Percentiles rank a stretch among this genome's conserved stretches.
Evolutionary conservation across 768 basidiomycete genomes (phyloP).

Genomic region (Trametes villosa): DNA sequence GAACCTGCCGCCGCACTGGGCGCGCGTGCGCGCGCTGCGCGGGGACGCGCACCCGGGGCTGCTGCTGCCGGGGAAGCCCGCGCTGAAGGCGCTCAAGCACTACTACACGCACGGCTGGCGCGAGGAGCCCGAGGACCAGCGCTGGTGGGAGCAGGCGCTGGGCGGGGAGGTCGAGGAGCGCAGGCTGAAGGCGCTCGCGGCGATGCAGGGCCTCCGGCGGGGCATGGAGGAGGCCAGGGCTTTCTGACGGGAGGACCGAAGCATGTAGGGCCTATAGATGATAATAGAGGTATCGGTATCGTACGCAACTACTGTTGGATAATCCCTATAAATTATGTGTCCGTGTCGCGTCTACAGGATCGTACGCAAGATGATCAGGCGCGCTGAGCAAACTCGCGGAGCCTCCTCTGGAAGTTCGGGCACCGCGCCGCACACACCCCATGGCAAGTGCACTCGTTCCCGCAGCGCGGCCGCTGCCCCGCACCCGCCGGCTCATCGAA

Average conservation of each 20-base stretch:
- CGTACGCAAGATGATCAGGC: too few species aligned
- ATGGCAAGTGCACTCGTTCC: background rate
- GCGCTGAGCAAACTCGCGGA: background rate
- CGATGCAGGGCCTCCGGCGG: conserved; percentile 33
- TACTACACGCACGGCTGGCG: conserved; percentile 67
- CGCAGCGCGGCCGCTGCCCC: too few species aligned
- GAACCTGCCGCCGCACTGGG: conserved; percentile 56
- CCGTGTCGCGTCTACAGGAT: too few species aligned
- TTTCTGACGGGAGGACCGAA: background rate
- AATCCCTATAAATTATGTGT: background rate
- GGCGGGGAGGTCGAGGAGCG: conserved; percentile 40
- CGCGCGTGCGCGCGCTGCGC: conserved; percentile 29
- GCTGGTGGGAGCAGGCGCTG: conserved; percentile 74
- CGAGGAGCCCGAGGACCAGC: conserved; percentile 55
- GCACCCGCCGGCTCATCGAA: background rate
- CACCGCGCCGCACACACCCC: background rate
- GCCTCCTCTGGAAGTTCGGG: background rate
- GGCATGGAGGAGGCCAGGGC: conserved; percentile 35
- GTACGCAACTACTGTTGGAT: background rate
- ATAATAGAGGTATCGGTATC: background rate
- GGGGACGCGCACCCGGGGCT: conserved; percentile 9
- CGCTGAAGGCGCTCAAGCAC: conserved; percentile 43
- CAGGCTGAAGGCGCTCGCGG: conserved; percentile 28
- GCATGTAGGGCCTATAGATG: background rate
- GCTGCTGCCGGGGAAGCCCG: conserved; percentile 23